A percentile compares a stretch with the other conserved stretches of the same genome.
These are phyloP conservation scores for Leonotis leonurus DNA, from an alignment of 257 asterid species.

Conservation along the genomic window DNA sequence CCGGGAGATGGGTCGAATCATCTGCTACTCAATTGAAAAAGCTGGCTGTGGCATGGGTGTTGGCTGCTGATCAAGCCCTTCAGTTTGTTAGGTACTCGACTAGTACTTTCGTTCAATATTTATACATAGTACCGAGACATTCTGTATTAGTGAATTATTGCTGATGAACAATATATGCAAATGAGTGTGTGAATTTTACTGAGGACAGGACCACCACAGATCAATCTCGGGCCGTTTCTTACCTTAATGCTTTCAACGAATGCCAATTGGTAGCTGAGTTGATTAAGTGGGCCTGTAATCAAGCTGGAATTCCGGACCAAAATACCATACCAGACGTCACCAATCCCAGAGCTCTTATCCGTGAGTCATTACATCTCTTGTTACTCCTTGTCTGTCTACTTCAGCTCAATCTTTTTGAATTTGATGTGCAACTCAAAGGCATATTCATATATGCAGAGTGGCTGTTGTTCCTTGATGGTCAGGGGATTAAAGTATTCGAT, in stretches of 20 bases:
- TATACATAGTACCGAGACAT: constrained; percentile 2
- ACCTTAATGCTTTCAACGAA: constrained; percentile 44
- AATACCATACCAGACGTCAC: constrained; percentile 25
- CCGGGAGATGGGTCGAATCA: constrained; percentile 43
- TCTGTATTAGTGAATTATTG: not conserved
- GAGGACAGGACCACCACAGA: constrained; percentile 50
- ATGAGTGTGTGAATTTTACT: constrained; percentile 22
- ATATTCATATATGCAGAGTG: constrained; percentile 44
- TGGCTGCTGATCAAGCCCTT: constrained; percentile 56
- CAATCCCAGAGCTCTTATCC: constrained; percentile 53
- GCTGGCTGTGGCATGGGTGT: constrained; percentile 58
- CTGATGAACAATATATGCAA: constrained; percentile 1
- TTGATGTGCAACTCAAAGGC: constrained; percentile 12
- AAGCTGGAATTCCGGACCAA: constrained; percentile 30
- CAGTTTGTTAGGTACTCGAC: constrained; percentile 52
- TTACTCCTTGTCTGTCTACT: not conserved
- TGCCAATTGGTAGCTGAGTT: constrained; percentile 52
- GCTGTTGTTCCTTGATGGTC: constrained; percentile 44
- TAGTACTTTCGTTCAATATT: constrained; percentile 6
- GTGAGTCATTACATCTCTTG: constrained; percentile 40
- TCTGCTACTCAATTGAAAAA: constrained; percentile 31
- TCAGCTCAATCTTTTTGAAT: constrained; percentile 4
- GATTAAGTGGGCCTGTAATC: constrained; percentile 40
- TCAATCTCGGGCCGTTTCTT: constrained; percentile 39
- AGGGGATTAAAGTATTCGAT: constrained; percentile 40